Base-by-base conservation (phyloP, 202 grass and related monocot genomes). In the Panicum hallii region DNA sequence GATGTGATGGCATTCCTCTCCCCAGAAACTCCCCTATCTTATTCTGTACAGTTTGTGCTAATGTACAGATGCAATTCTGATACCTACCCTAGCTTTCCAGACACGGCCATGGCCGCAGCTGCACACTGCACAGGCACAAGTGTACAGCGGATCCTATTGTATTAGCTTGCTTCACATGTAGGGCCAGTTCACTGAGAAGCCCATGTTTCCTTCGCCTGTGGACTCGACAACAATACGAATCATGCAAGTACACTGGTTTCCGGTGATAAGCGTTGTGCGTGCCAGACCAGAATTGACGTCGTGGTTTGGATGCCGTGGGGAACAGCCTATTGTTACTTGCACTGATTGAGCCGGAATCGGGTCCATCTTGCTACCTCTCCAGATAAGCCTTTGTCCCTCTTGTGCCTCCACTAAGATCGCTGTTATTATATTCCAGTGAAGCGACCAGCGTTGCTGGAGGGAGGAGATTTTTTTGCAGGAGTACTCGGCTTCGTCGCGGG, bases 111-210 rank as follows among this genome's bases (percentile, higher is more conserved):
- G 30, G 26, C 9, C 4, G 82, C 11, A 44, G 52, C 6, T 40
- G 42, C 13, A 40, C 75, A 55, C 6, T 40, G 42, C 13, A 40
- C 75, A 55, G 70, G 70, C 53, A 36, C 26, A 11, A 32, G 45
- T 54, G 50, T 22, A 55, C 15, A 19, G 2, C 15, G 19, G 36
- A 38, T 22, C 34, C 0, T n/a, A 72, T 22, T 46, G 42, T 7
- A 17, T 64, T 30, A 38, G 63, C 45, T 74, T n/a, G 56, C 28
- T 41, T 38, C 2, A 67, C 32, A 26, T 8, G 57, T 38, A 32
- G 34, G 79, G 79, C 20, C 30, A 53, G 0, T 86, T 52, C n/a
- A 16, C 73, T 80, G 58, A 44, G 20, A 44, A 44, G 14, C 11
- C 28, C 26, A 5, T 61, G 40, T 40, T 61, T 22, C 7, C 32